These are phyloP conservation scores for Neurospora sp. DNA, from an alignment of 495 filamentous ascomycete species.

Conservation along the genomic window DNA sequence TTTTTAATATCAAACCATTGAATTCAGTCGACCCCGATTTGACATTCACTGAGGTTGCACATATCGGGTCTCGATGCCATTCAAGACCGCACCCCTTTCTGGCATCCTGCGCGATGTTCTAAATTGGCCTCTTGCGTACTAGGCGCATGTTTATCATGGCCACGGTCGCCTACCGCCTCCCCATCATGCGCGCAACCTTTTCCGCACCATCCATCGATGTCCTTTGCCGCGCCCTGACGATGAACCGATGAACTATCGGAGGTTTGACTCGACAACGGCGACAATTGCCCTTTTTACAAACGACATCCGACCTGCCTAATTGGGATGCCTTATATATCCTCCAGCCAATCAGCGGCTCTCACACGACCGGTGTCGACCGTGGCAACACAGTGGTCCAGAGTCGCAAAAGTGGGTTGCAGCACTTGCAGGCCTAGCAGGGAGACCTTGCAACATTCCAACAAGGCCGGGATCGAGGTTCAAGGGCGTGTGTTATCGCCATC, in stretches of 20 bases:
- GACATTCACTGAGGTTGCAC: not conserved
- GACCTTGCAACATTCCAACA: not conserved
- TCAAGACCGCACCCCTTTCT: not conserved
- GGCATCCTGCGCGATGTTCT: not conserved
- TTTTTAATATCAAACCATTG: not conserved
- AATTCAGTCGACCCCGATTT: not conserved
- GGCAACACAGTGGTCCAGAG: not conserved
- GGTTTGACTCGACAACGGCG: not conserved
- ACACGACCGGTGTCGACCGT: not conserved
- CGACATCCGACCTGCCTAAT: not conserved
- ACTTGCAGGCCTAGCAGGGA: not conserved
- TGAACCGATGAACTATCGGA: not conserved
- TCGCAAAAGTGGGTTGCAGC: not conserved
- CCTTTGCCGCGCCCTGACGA: not conserved
- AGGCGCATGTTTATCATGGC: not conserved
- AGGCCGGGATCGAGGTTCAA: not conserved
- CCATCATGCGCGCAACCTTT: not conserved
- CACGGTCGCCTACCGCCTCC: not conserved
- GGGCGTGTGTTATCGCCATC: not conserved
- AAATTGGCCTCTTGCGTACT: not conserved
- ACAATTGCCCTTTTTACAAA: not conserved
- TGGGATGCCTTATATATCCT: not conserved
- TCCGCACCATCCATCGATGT: not conserved
- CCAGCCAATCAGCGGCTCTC: not conserved
- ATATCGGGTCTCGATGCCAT: not conserved